Percentiles rank a stretch among this genome's conserved stretches.
Conservation (phyloP, 805 yeast genomes). For the Candida takata region DNA sequence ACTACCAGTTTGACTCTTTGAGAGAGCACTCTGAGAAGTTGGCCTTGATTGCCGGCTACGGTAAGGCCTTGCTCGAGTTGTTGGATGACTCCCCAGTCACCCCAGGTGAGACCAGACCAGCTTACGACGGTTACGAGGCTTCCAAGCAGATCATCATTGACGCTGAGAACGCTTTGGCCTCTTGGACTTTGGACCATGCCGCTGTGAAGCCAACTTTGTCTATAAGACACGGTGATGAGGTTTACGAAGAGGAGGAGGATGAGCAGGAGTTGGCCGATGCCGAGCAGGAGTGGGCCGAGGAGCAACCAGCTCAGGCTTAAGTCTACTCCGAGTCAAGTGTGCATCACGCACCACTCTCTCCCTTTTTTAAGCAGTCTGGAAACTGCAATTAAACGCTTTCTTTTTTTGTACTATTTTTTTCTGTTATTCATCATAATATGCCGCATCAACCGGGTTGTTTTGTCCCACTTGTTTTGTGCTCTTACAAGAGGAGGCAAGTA, state of each 20-base stretch:
- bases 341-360: no score
- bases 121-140: conserved; percentile 84
- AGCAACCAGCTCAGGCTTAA: conserved; percentile 21
- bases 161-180: conserved; percentile 74
- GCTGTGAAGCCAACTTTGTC: conserved; percentile 77
- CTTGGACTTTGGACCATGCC: conserved; percentile 81
- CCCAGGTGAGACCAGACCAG: conserved; percentile 89
- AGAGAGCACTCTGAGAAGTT: conserved; percentile 82
- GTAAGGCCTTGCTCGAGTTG: conserved; percentile 77
- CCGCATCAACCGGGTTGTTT: background rate
- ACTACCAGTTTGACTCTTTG: conserved; percentile 78
- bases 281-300: conserved; percentile 48
- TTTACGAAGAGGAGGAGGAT: conserved; percentile 41
- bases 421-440: background rate
- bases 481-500: background rate
- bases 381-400: background rate
- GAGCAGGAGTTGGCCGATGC: conserved; percentile 45
- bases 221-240: conserved; percentile 52
- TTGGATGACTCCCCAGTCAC: conserved; percentile 81
- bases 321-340: background rate
- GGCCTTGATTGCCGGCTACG: conserved; percentile 84
- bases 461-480: background rate
- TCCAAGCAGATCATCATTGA: conserved; percentile 82
- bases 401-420: conserved; percentile 1
- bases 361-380: background rate